phyloP scores from a whole-genome alignment of 176 grass and related monocot species.

The Aegilops sharonensis region DNA sequence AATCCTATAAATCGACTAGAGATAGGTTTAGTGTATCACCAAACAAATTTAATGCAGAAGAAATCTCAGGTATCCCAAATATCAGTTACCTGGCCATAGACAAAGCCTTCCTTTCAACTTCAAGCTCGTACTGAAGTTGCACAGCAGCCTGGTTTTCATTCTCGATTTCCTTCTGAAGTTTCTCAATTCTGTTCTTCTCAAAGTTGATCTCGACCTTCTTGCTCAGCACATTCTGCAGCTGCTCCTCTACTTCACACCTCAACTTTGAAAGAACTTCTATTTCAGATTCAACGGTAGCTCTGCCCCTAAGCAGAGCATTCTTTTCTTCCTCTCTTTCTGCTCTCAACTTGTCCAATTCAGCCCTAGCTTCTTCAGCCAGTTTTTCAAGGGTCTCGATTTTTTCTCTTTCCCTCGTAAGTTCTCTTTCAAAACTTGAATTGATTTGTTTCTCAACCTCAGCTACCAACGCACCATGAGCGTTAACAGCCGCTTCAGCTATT shows the following conservation, averaged over 20 bases:
- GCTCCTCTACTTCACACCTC: constrained; percentile 77
- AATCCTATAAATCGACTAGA: neutral
- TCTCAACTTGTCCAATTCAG: constrained; percentile 67
- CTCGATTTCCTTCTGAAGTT: constrained; percentile 77
- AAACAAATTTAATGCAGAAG: neutral
- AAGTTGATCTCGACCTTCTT: constrained; percentile 88
- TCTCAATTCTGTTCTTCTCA: constrained; percentile 72
- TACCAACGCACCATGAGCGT: constrained; percentile 77
- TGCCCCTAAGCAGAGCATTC: constrained; percentile 53
- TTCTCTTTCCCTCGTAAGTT: constrained; percentile 70
- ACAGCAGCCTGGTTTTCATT: constrained; percentile 62
- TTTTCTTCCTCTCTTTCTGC: constrained; percentile 82
- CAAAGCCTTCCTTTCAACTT: constrained; percentile 95
- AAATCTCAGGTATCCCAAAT: constrained; percentile 8
- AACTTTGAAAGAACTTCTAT: constrained; percentile 78
- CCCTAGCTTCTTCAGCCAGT: constrained; percentile 71
- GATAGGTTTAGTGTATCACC: neutral
- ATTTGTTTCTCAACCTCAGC: constrained; percentile 90
- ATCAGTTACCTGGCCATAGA: constrained; percentile 88
- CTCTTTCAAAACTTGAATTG: constrained; percentile 66
- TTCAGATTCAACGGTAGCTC: constrained; percentile 89
- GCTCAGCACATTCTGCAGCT: constrained; percentile 79
- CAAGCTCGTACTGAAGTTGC: constrained; percentile 86
- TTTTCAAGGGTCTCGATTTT: constrained; percentile 78
- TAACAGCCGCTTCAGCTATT: constrained; percentile 91